Percentiles rank a stretch among this genome's conserved stretches.
These are phyloP conservation scores for Globisporangium perplexum DNA, from an alignment of 352 stramenopile species.

Conservation along the genomic window DNA sequence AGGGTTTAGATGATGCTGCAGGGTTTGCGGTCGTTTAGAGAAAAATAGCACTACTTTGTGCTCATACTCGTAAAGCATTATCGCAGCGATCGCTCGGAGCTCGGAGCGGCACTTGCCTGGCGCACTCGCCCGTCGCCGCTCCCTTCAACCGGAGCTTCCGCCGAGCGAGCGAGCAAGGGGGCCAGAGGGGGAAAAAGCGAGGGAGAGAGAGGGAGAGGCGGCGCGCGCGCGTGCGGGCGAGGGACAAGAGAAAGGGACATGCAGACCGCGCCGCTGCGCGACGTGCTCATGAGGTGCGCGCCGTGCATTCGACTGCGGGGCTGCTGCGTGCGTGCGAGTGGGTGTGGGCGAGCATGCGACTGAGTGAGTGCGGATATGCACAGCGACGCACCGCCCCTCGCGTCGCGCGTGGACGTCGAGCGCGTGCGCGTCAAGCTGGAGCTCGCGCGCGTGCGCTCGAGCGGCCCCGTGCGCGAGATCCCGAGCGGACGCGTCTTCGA, in stretches of 20 bases:
- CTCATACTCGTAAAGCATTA: too few relatives aligned
- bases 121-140: constrained; percentile 1
- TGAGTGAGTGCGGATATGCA: not conserved
- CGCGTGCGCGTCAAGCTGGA: constrained; percentile 34
- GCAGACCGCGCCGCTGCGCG: not conserved
- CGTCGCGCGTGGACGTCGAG: constrained; percentile 22
- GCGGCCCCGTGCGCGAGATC: constrained; percentile 21
- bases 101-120: too few relatives aligned
- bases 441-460: constrained; percentile 26
- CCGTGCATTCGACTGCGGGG: not conserved
- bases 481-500: constrained; percentile 60
- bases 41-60: too few relatives aligned
- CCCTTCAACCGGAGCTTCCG: constrained; percentile 12
- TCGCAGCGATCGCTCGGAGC: too few relatives aligned
- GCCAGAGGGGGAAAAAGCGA: not conserved
- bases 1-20: too few relatives aligned
- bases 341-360: not conserved
- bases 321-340: not conserved
- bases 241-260: not conserved
- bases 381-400: not conserved
- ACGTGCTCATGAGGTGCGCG: not conserved
- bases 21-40: too few relatives aligned
- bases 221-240: not conserved
- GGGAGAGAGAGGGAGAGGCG: not conserved
- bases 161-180: not conserved